These are phyloP conservation scores for Chloranthus sessilifolius DNA, from an alignment of 164 flowering plant genomes.

Conservation along the genomic window DNA sequence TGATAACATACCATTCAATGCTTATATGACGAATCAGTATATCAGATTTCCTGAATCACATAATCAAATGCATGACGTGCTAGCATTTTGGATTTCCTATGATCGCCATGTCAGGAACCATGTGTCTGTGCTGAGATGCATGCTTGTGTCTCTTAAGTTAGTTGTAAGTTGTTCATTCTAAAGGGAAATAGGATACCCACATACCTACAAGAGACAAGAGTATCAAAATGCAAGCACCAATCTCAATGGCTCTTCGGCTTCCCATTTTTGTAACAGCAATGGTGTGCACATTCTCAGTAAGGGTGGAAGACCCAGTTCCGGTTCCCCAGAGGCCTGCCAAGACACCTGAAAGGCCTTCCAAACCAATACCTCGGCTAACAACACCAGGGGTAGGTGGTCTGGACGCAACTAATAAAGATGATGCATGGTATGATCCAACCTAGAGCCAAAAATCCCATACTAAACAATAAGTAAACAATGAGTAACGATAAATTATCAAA, in stretches of 20 bases:
- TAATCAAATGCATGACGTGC: no score
- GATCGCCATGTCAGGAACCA: no score
- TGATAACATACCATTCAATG: no score
- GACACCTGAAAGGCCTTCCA: slow-evolving; percentile 85
- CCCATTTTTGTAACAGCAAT: slow-evolving; percentile 99
- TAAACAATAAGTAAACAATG: background rate
- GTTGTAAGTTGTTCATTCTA: no score
- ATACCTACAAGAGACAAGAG: slow-evolving; percentile 83
- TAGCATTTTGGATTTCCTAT: no score
- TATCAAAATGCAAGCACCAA: slow-evolving; percentile 81
- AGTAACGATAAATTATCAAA: no score
- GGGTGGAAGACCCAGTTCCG: slow-evolving; percentile 90
- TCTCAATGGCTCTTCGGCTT: slow-evolving; percentile 89
- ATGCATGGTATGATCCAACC: slow-evolving; percentile 99
- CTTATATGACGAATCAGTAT: no score
- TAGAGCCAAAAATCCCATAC: slow-evolving; percentile 10
- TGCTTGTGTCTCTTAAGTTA: no score
- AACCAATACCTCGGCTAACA: slow-evolving; percentile 88
- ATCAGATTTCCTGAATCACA: no score
- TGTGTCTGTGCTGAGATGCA: no score
- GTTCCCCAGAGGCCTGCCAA: slow-evolving; percentile 99
- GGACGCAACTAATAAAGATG: slow-evolving; percentile 91
- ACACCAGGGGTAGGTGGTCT: slow-evolving; percentile 97
- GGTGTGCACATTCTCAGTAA: slow-evolving; percentile 97
- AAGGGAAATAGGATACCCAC: no score